Evolutionary conservation across 352 stramenopile genomes (phyloP), one percentile per base, ranked within the genome.

Genomic region (Globisporangium abappressorium): DNA sequence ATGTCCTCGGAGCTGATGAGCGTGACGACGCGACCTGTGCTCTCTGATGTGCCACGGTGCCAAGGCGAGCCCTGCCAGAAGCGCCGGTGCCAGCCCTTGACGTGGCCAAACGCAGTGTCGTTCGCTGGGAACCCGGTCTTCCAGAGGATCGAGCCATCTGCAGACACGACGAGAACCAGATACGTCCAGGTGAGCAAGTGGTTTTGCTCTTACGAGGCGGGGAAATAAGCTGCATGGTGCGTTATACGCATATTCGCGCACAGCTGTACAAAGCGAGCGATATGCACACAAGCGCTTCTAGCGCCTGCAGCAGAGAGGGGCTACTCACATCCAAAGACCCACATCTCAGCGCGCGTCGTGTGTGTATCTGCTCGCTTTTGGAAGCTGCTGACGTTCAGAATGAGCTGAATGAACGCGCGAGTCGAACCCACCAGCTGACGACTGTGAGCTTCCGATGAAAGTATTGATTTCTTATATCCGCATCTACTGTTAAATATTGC

Each of bases 11-110:
- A 70, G 74, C 82, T 92, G 59, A 97, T 89, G 66, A 97, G 84
- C 36, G 90, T 97, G 49, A 95, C 90, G 15, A 96, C 89, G 56
- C 90, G 86, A 62, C 89, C 90, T 65, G 89, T 82, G 30, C 74
- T 79, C 0, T 90, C 86, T 20, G 84, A 78, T 15, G 81, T 91
- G 70, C 90, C 90, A 66, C 90, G 87, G 73, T 97, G 90, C 71
- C 96, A 87, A 0, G 90, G 85, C 49, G 85, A 95, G 64, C 90
- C 88, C 69, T 97, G 90, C 89, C 89, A 97, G 75, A 97, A 97
- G 63, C 90, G 87, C 26, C 90, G 85, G 69, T 93, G 84, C 76
- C 79, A 97, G 69, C 90, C 90, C 34, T 92, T 74, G 20, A 95
- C 87, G 76, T 90, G 80, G 20, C 74, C 77, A 60, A 76, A 78